Evolutionary conservation across 2,329 filamentous ascomycete species (phyloP), one percentile per base, ranked within the genome.

Genomic region (Waltergamsia citrina): DNA sequence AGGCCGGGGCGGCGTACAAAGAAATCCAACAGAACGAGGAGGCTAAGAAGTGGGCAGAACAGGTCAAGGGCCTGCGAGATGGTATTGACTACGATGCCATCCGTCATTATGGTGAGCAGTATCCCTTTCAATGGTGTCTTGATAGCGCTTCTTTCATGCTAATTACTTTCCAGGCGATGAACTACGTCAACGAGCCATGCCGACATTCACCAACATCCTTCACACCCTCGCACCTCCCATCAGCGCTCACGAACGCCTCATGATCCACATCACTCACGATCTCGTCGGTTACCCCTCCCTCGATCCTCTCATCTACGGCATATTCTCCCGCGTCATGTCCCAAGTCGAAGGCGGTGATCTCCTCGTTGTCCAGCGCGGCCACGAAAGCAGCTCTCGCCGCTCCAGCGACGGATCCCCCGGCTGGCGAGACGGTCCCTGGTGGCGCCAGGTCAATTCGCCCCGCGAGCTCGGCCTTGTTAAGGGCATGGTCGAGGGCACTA

Each of bases 231-330:
- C 92, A 0, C 92, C 92, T 29, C 92, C 92, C 9, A 98, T 98
- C 51, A 88, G 87, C 36, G 92, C 90, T 7, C 92, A 98, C 61
- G 92, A 98, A 62, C 85, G 90, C 32, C 81, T 98, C 7, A 83
- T 93, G 49, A 96, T 98, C 49, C 92, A 98, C 64, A 93, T 92
- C 43, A 94, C 90, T 7, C 92, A 98, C 65, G 92, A 96, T 57
- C 75, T 98, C 28, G 79, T 87, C 45, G 86, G 86, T 46, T 98
- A 98, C 56, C 92, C 92, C 3, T 90, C 86, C 14, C 77, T 98
- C 46, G 90, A 96, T 54, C 87, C 90, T 14, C 73, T 95, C 35
- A 85, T 96, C 48, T 86, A 96, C 60, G 74, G 74, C 38, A 87
- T 92, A 42, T 98, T 98, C 64, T 83, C 83, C 36, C 81, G 87